These are phyloP conservation scores for Emericellopsis cladophorae DNA, from an alignment of 2,329 filamentous ascomycete genomes.

Conservation along the genomic window DNA sequence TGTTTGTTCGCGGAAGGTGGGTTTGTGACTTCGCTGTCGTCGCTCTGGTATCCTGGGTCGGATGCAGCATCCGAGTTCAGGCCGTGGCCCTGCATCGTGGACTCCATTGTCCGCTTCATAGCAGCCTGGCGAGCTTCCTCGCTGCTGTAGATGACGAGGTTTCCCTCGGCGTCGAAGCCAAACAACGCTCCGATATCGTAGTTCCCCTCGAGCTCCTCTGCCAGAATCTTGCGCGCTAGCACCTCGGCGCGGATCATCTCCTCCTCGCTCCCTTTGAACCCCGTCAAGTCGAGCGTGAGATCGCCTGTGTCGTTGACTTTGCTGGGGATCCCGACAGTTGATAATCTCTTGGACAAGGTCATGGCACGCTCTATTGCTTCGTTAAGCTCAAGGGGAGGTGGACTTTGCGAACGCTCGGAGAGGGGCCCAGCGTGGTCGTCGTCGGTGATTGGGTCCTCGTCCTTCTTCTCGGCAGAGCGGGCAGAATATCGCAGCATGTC, in stretches of 20 bases:
- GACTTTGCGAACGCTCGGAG: slow-evolving; percentile 59
- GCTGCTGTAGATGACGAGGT: slow-evolving; percentile 99
- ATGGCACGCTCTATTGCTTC: slow-evolving; percentile 77
- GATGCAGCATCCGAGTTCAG: slow-evolving; percentile 69
- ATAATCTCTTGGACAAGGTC: slow-evolving; percentile 75
- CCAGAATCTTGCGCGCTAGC: slow-evolving; percentile 82
- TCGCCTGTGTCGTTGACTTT: slow-evolving; percentile 88
- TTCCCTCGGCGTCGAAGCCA: slow-evolving; percentile 87
- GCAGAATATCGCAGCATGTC: slow-evolving; percentile 36
- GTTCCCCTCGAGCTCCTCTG: slow-evolving; percentile 85
- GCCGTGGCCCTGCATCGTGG: slow-evolving; percentile 33
- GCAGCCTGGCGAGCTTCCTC: slow-evolving; percentile 91
- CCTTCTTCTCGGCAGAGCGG: slow-evolving; percentile 21
- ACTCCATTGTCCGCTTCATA: slow-evolving; percentile 49
- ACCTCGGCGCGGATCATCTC: slow-evolving; percentile 85
- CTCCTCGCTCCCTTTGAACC: slow-evolving; percentile 88
- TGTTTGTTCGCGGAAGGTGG: slow-evolving; percentile 35
- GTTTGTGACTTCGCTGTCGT: slow-evolving; percentile 53
- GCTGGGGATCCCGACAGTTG: slow-evolving; percentile 82
- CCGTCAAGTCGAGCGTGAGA: slow-evolving; percentile 95
- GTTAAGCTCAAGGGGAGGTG: slow-evolving; percentile 55
- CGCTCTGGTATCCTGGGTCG: slow-evolving; percentile 91
- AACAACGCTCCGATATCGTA: slow-evolving; percentile 95
- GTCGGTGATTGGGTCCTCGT: slow-evolving; percentile 14
- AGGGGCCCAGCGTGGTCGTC: slow-evolving; percentile 18